A percentile compares a stretch with the other conserved stretches of the same genome.
These are phyloP conservation scores for Bonnemaisonia californica DNA, from an alignment of 31 red algal genomes.

Conservation along the genomic window DNA sequence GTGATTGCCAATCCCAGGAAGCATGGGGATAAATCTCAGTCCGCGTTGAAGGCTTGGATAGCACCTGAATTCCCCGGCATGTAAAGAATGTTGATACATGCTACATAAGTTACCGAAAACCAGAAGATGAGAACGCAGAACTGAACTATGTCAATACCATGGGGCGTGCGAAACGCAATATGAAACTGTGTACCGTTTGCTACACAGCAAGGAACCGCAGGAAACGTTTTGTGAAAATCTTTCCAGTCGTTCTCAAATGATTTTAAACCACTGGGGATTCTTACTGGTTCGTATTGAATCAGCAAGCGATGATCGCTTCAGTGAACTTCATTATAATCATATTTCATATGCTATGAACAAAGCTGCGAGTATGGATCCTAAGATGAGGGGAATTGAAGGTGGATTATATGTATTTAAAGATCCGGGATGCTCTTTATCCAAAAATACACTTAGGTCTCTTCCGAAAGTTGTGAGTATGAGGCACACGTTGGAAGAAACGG, in stretches of 20 bases:
- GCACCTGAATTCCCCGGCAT: neutral
- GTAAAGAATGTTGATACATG: neutral
- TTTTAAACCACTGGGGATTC: no score
- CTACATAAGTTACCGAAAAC: neutral
- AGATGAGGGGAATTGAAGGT: neutral
- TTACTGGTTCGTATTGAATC: neutral
- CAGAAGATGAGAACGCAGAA: neutral
- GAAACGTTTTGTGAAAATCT: neutral
- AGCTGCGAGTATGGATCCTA: neutral
- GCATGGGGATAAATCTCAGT: neutral
- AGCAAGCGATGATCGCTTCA: neutral
- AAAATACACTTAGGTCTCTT: neutral
- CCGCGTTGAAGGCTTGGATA: slow-evolving; percentile 7
- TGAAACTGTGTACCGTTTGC: neutral
- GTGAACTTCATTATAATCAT: slow-evolving; percentile 2
- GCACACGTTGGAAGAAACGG: neutral
- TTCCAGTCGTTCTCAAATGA: neutral
- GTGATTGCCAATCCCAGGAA: neutral
- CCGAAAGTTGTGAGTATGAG: neutral
- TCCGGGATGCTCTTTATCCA: neutral
- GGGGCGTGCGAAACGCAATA: neutral
- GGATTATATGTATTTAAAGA: neutral
- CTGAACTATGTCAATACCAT: neutral
- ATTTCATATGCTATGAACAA: neutral
- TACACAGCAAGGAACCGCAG: neutral